Conservation (phyloP, 2,329 filamentous ascomycete species). For the Geosmithia flava region DNA sequence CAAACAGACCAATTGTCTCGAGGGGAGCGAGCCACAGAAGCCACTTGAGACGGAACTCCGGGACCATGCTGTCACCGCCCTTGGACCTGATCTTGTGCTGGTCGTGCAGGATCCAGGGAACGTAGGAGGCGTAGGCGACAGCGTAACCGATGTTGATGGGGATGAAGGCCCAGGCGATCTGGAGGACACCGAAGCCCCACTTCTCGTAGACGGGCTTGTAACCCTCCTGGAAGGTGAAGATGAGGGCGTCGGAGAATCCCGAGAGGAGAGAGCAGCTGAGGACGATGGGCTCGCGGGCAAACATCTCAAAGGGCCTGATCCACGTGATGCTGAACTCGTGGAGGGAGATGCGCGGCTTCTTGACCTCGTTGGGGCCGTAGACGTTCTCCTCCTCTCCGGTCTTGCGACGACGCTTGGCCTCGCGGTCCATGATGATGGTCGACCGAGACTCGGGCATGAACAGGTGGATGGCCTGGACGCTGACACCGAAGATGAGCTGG, state of each 20-base stretch:
- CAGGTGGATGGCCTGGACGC: constrained; percentile 55
- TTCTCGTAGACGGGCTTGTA: constrained; percentile 55
- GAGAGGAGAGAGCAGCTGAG: constrained; percentile 55
- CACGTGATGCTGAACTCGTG: constrained; percentile 45
- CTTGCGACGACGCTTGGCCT: constrained; percentile 60
- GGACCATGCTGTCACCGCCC: constrained; percentile 41
- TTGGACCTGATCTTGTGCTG: constrained; percentile 36
- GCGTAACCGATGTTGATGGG: constrained; percentile 55
- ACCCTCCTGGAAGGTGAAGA: constrained; percentile 66
- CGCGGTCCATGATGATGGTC: constrained; percentile 64
- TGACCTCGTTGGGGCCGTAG: constrained; percentile 61
- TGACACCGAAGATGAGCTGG: constrained; percentile 64
- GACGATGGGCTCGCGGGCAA: constrained; percentile 62
- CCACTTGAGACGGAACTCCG: constrained; percentile 51
- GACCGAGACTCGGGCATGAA: constrained; percentile 67
- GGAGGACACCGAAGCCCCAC: constrained; percentile 47
- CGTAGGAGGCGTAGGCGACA: constrained; percentile 47
- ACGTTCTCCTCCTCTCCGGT: constrained; percentile 42
- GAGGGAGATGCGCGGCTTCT: constrained; percentile 38
- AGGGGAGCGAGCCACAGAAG: constrained; percentile 48
- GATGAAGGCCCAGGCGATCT: constrained; percentile 48
- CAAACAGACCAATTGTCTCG: constrained; percentile 53
- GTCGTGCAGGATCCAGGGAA: constrained; percentile 38
- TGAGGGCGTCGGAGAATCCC: constrained; percentile 61
- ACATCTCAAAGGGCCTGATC: constrained; percentile 58